Evolutionary conservation across 306 rosid species (phyloP).

Genomic region (Quercus wislizeni): DNA sequence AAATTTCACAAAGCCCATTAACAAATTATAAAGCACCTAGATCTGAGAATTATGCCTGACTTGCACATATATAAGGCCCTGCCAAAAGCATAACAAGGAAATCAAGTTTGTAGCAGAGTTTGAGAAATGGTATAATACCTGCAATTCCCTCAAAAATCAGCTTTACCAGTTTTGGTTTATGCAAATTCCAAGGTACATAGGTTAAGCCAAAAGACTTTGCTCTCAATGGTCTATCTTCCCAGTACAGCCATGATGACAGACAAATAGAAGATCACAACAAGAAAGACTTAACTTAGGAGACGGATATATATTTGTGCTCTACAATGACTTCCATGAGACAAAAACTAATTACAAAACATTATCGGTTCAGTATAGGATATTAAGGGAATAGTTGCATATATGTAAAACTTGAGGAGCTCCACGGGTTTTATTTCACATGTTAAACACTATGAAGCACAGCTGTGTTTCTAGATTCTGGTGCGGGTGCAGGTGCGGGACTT

Average conservation of each 20-base stretch:
- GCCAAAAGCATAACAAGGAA: conserved; percentile 80
- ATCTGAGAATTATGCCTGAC: conserved; percentile 36
- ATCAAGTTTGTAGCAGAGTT: conserved; percentile 75
- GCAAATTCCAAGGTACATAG: conserved; percentile 93
- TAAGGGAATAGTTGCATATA: neutral
- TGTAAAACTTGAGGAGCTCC: neutral
- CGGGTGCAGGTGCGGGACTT: too few relatives aligned
- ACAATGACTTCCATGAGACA: neutral
- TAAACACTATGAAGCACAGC: neutral
- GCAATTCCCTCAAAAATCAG: conserved; percentile 75
- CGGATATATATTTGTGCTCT: neutral
- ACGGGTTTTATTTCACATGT: neutral
- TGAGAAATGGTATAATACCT: conserved; percentile 62
- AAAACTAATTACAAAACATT: neutral
- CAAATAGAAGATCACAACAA: conserved; percentile 19
- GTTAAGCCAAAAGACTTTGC: conserved; percentile 93
- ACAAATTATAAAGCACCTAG: neutral
- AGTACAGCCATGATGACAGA: conserved; percentile 52
- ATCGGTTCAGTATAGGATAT: neutral
- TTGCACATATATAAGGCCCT: conserved; percentile 91
- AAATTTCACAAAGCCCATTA: conserved; percentile 4
- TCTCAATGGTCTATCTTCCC: conserved; percentile 92
- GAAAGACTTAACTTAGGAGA: conserved; percentile 22
- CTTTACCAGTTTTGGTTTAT: conserved; percentile 68
- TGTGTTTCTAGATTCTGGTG: too few relatives aligned